These are phyloP conservation scores for Capsicum pubescens DNA, from an alignment of 257 asterid species.

Conservation along the genomic window DNA sequence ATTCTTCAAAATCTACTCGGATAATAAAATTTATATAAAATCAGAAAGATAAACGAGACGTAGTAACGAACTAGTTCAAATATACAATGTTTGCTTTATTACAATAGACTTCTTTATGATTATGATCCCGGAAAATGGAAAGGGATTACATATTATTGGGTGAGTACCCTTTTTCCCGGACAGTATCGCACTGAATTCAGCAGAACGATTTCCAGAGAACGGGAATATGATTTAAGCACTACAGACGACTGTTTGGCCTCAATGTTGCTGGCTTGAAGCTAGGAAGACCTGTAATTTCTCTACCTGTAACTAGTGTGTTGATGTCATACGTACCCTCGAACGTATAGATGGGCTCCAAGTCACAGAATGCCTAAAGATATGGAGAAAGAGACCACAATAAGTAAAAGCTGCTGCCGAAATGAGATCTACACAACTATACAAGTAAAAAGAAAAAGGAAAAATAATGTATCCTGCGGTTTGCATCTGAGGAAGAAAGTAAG, in stretches of 20 bases:
- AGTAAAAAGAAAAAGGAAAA: not conserved
- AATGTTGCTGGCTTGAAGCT: slow-evolving; percentile 71
- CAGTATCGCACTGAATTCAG: not conserved
- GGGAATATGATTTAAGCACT: slow-evolving; percentile 3
- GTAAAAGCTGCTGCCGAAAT: not conserved
- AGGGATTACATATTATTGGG: not conserved
- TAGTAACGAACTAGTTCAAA: not conserved
- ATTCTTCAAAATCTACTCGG: not conserved
- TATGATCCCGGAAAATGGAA: not conserved
- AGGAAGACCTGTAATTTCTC: slow-evolving; percentile 85
- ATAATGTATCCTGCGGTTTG: not conserved
- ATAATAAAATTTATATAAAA: not conserved
- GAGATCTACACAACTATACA: slow-evolving; percentile 8
- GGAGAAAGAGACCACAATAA: not conserved
- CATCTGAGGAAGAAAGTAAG: not conserved
- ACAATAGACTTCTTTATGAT: not conserved
- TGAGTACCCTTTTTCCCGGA: not conserved
- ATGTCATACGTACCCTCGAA: slow-evolving; percentile 96
- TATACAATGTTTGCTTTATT: not conserved
- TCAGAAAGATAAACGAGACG: no score
- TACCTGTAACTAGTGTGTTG: slow-evolving; percentile 87
- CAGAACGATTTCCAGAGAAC: not conserved
- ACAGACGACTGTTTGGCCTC: slow-evolving; percentile 76
- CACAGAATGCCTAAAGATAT: slow-evolving; percentile 77
- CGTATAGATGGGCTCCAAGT: slow-evolving; percentile 93